Conservation (phyloP, 2,329 filamentous ascomycete genomes). For the Ceratocystis ficicola region DNA sequence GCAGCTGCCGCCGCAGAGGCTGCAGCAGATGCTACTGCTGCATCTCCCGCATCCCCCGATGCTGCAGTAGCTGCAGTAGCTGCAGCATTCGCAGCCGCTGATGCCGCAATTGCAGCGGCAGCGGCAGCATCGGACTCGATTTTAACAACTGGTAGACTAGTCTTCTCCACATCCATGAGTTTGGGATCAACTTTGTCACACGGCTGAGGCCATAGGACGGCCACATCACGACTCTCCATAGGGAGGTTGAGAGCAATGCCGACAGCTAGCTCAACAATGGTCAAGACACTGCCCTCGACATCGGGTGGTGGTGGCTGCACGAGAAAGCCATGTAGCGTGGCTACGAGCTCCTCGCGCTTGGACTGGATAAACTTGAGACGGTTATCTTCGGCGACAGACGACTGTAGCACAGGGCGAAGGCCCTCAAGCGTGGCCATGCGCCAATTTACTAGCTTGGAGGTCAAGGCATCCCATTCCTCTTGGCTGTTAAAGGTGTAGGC, state of each 20-base stretch:
- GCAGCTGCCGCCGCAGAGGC: slow-evolving; percentile 23
- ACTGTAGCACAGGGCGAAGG: slow-evolving; percentile 57
- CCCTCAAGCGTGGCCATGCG: slow-evolving; percentile 87
- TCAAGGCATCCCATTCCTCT: slow-evolving; percentile 81
- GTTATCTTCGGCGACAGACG: slow-evolving; percentile 53
- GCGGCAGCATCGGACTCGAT: slow-evolving; percentile 24
- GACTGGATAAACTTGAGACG: slow-evolving; percentile 56
- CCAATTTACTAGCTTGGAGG: slow-evolving; percentile 82
- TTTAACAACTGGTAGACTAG: slow-evolving; percentile 44
- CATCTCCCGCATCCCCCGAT: neutral
- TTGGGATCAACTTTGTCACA: slow-evolving; percentile 56
- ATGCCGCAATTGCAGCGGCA: slow-evolving; percentile 28
- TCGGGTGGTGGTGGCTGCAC: slow-evolving; percentile 65
- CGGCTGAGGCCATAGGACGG: slow-evolving; percentile 72
- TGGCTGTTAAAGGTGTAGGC: slow-evolving; percentile 61
- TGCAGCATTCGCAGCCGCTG: slow-evolving; percentile 31
- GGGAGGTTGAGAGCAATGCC: slow-evolving; percentile 77
- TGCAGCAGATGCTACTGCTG: neutral
- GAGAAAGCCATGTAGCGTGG: slow-evolving; percentile 59
- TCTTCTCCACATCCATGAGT: slow-evolving; percentile 80
- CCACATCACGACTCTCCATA: slow-evolving; percentile 80
- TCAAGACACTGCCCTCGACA: slow-evolving; percentile 75
- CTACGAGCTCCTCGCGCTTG: slow-evolving; percentile 55
- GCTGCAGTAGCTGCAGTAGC: neutral
- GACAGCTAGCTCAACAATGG: slow-evolving; percentile 86